Conservation (phyloP, 768 basidiomycete genomes). For the Boletus speciosus region DNA sequence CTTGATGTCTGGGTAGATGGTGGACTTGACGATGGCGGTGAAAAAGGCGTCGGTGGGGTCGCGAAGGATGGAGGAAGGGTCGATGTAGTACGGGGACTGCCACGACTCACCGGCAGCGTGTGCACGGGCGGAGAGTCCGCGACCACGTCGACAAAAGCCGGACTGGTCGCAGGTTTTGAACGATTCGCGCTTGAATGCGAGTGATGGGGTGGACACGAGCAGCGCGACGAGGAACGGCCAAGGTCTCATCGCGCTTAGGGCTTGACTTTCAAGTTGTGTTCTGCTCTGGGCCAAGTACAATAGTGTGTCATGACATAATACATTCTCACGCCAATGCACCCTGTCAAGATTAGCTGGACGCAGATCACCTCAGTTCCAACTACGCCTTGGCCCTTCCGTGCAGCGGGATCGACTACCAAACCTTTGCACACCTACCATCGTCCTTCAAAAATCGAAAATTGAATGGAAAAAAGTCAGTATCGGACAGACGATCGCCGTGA, state of each 20-base stretch:
- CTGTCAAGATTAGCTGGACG: neutral
- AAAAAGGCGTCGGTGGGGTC: conserved; percentile 57
- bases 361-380: no score
- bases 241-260: conserved; percentile 13
- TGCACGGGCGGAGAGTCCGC: conserved; percentile 77
- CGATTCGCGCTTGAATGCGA: conserved; percentile 74
- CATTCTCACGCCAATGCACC: conserved; percentile 10
- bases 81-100: conserved; percentile 85
- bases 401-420: no score
- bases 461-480: no score
- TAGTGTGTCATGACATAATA: conserved; percentile 3
- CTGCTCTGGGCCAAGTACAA: no score
- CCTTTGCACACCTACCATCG: no score
- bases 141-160: conserved; percentile 90
- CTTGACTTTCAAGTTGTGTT: no score
- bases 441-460: no score
- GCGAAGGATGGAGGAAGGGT: conserved; percentile 49
- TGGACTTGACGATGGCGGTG: conserved; percentile 72
- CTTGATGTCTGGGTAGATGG: conserved; percentile 77
- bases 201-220: conserved; percentile 29
- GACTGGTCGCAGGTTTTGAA: conserved; percentile 96
- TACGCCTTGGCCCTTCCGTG: no score
- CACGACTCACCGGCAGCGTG: conserved; percentile 55
- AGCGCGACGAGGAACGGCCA: conserved; percentile 32
- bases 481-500: neutral